Percentiles rank a stretch among this genome's conserved stretches.
Conservation (phyloP, 2,329 filamentous ascomycete genomes). For the Diaporthe sp. region DNA sequence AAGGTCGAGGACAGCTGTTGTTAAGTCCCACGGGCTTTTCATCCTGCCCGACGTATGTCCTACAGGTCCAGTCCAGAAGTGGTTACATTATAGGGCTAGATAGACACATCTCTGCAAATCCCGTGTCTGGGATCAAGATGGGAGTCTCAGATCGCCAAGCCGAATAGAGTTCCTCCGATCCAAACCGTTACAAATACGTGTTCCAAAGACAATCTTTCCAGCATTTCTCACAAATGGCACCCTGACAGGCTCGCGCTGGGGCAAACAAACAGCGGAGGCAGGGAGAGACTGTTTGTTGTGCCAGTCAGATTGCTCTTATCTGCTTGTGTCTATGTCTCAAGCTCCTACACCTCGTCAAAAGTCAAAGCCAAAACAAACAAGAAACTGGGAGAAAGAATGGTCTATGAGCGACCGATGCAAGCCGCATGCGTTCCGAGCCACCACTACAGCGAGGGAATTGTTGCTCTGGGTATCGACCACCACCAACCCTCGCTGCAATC, state of each 20-base stretch:
- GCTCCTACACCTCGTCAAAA: background rate
- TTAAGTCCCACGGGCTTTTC: background rate
- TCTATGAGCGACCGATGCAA: conserved; percentile 35
- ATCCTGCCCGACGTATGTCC: background rate
- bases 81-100: background rate
- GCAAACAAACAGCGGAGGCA: background rate
- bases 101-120: conserved; percentile 17
- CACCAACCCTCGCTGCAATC: conserved; percentile 3
- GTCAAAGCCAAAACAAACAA: background rate
- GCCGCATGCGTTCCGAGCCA: conserved; percentile 25
- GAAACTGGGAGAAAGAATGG: conserved; percentile 1
- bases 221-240: conserved; percentile 8
- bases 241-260: background rate
- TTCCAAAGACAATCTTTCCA: conserved; percentile 13
- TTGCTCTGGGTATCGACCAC: conserved; percentile 31
- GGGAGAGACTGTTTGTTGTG: conserved; percentile 1
- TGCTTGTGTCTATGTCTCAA: conserved; percentile 26
- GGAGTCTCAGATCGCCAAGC: conserved; percentile 26
- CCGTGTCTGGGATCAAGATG: conserved; percentile 23
- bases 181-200: conserved; percentile 19
- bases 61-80: conserved; percentile 8
- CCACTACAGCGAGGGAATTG: conserved; percentile 13
- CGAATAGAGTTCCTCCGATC: background rate
- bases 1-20: background rate
- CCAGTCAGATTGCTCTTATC: conserved; percentile 29